Evolutionary conservation across 2,329 filamentous ascomycete genomes (phyloP).

Genomic region (Microdochium bolleyi): DNA sequence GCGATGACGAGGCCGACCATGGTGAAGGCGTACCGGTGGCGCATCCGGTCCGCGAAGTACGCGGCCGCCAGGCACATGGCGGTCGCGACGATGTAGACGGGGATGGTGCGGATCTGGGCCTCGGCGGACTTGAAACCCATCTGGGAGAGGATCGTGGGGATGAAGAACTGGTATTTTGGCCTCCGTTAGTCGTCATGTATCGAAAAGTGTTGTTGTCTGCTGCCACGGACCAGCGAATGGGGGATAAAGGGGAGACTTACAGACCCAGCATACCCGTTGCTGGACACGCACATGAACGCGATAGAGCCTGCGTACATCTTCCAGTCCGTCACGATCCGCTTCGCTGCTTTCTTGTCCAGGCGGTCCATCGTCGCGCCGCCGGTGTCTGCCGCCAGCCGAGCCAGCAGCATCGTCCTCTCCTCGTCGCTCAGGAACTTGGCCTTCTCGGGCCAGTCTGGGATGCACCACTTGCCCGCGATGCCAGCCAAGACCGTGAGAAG

Average conservation of each 20-base stretch:
- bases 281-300: slow-evolving; percentile 30
- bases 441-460: slow-evolving; percentile 32
- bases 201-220: slow-evolving; percentile 37
- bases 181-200: slow-evolving; percentile 54
- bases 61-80: slow-evolving; percentile 18
- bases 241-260: slow-evolving; percentile 34
- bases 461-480: slow-evolving; percentile 26
- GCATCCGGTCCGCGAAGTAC: slow-evolving; percentile 18
- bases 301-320: slow-evolving; percentile 25
- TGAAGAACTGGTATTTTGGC: slow-evolving; percentile 33
- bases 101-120: slow-evolving; percentile 11
- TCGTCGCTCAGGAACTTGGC: slow-evolving; percentile 29
- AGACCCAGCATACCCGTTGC: slow-evolving; percentile 33
- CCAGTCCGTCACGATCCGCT: slow-evolving; percentile 29
- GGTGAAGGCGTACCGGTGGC: slow-evolving; percentile 21
- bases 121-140: slow-evolving; percentile 29
- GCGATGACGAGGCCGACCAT: slow-evolving; percentile 24
- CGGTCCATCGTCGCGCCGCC: slow-evolving; percentile 8
- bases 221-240: slow-evolving; percentile 30
- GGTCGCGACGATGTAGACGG: slow-evolving; percentile 8
- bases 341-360: slow-evolving; percentile 10
- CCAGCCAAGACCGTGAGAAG: slow-evolving; percentile 15
- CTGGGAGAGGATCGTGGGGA: slow-evolving; percentile 28
- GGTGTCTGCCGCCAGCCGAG: slow-evolving; percentile 7
- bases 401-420: slow-evolving; percentile 17